Evolutionary conservation across 2,329 filamentous ascomycete species (phyloP).

Genomic region (Nothopassalora personata): DNA sequence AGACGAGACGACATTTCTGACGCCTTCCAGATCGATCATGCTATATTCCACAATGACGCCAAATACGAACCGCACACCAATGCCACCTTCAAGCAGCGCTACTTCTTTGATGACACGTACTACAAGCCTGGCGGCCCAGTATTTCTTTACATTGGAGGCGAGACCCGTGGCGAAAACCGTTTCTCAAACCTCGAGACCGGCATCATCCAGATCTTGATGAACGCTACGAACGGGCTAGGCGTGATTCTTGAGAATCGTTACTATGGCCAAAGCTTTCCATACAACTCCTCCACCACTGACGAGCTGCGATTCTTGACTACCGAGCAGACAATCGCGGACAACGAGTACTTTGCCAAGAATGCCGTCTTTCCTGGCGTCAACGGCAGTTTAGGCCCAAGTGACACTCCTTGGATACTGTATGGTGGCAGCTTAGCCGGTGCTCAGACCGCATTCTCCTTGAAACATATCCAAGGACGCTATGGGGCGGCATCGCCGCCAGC

Average conservation of each 20-base stretch:
- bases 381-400: conserved; percentile 39
- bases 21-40: conserved; percentile 56
- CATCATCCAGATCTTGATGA: conserved; percentile 52
- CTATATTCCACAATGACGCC: conserved; percentile 65
- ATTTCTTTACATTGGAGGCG: conserved; percentile 68
- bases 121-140: conserved; percentile 75
- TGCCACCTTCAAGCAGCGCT: conserved; percentile 63
- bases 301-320: conserved; percentile 47
- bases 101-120: conserved; percentile 73
- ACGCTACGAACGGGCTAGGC: conserved; percentile 50
- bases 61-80: conserved; percentile 70
- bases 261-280: conserved; percentile 48
- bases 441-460: conserved; percentile 44
- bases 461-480: conserved; percentile 60
- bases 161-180: conserved; percentile 57
- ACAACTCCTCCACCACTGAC: conserved; percentile 46
- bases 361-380: conserved; percentile 43
- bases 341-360: conserved; percentile 48
- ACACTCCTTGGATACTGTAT: conserved; percentile 45
- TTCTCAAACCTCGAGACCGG: conserved; percentile 70
- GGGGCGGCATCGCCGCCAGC: conserved; percentile 68
- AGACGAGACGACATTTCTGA: not conserved
- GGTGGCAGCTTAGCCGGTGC: conserved; percentile 43
- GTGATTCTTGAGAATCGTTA: conserved; percentile 52
- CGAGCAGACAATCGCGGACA: conserved; percentile 50